phyloP scores from a whole-genome alignment of 2,329 filamentous ascomycete species.

The Raffaelea arxii region DNA sequence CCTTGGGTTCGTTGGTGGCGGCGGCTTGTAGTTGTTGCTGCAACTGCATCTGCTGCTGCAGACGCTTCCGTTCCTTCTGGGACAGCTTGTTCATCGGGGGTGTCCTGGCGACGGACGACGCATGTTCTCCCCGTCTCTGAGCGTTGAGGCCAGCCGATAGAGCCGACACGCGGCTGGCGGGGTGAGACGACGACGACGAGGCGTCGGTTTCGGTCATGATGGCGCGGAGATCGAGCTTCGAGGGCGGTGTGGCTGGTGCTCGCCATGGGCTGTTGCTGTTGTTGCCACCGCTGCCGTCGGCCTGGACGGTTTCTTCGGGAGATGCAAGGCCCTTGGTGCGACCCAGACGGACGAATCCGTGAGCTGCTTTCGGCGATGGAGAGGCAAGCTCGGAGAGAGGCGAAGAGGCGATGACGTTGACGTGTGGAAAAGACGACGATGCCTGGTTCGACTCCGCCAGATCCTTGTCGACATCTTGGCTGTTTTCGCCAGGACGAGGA shows the following conservation, averaged over 20 bases:
- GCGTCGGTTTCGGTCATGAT: conserved; percentile 61
- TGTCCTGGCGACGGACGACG: conserved; percentile 16
- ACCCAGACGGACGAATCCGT: neutral
- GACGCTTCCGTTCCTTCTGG: conserved; percentile 84
- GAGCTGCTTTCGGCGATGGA: neutral
- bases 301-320: neutral
- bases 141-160: conserved; percentile 45
- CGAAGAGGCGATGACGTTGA: too few relatives aligned
- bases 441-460: too few relatives aligned
- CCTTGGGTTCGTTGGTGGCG: conserved; percentile 18
- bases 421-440: too few relatives aligned
- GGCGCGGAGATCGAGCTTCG: conserved; percentile 64
- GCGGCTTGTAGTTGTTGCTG: conserved; percentile 33
- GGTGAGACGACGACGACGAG: conserved; percentile 13
- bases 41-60: conserved; percentile 56
- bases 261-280: conserved; percentile 35
- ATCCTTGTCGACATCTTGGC: too few relatives aligned
- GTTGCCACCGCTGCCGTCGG: neutral
- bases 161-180: conserved; percentile 31
- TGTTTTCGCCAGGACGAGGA: too few relatives aligned
- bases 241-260: conserved; percentile 34
- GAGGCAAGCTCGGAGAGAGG: neutral
- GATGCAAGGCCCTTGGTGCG: too few relatives aligned
- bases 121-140: conserved; percentile 26
- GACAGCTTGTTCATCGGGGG: conserved; percentile 55